Evolutionary conservation across 139 green algal species (phyloP), one percentile per base, ranked within the genome.

Genomic region (Medakamo hakoo): DNA sequence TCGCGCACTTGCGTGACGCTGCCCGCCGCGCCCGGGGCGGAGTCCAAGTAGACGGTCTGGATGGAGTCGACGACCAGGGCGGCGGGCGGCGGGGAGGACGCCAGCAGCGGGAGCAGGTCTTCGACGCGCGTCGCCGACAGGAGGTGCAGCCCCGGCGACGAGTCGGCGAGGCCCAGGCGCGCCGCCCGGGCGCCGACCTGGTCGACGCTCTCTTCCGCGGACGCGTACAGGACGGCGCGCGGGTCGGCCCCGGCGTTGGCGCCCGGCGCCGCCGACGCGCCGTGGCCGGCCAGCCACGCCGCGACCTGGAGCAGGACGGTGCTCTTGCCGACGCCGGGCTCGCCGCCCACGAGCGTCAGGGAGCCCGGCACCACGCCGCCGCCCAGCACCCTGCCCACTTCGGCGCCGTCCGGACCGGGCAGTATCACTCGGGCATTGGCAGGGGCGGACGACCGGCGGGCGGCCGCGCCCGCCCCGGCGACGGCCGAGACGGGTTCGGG

Each of bases 321-420:
- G 60, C 72, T 87, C 69, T 98, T 97, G 67, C 92, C 92, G n/a
- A 97, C 84, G 1, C 92, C 92, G 22, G 92, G 92, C 30, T 97
- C 92, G 0, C 92, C 92, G 0, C 88, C 92, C 5, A 98, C 76
- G 0, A 98, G 77, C 31, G 91, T 82, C 30, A 97, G 67, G 16
- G 74, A 80, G 9, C 91, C 92, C 1, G 84, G 83, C 30, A 96
- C 85, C 29, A 98, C 68, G 3, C 92, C 92, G 23, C 92, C 92
- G 40, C 92, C 91, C 29, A 97, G 73, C 24, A 97, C 91, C 4
- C 84, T 71, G 0, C 32, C 66, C 55, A 95, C 62, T 77, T 95
- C 86, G 21, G 49, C 73, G 9, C 87, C 76, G 18, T 32, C 64
- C 49, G 52, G 27, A 1, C 79, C 82, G 19, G 65, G 59, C 57